phyloP scores from a whole-genome alignment of 345 rosid species.

The Syzygium grande region DNA sequence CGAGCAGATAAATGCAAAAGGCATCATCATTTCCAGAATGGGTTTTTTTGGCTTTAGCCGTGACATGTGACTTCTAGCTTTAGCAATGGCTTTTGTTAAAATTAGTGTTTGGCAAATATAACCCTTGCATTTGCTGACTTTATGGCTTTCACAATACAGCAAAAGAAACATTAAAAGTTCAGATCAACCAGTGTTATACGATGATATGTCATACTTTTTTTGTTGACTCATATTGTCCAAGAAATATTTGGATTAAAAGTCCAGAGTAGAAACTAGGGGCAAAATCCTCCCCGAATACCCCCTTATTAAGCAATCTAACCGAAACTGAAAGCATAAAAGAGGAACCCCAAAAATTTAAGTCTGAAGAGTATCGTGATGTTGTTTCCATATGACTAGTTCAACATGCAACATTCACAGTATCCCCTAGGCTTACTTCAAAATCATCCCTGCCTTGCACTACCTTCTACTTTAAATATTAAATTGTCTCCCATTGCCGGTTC shows the following conservation, averaged over 20 bases:
- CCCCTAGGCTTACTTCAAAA: background rate
- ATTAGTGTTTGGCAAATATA: background rate
- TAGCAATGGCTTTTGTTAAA: background rate
- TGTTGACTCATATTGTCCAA: background rate
- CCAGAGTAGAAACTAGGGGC: background rate
- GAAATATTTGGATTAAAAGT: background rate
- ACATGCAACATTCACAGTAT: background rate
- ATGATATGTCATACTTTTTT: background rate
- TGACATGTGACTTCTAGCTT: background rate
- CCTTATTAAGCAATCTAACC: background rate
- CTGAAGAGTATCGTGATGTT: background rate
- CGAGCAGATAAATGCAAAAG: background rate
- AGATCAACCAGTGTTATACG: background rate
- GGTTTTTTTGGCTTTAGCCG: background rate
- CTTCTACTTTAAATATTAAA: background rate
- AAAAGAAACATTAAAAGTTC: background rate
- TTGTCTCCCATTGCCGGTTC: background rate
- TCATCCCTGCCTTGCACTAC: background rate
- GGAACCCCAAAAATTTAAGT: background rate
- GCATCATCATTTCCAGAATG: background rate
- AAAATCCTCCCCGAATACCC: background rate
- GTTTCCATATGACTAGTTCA: background rate
- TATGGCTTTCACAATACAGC: background rate
- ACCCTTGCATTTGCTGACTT: background rate
- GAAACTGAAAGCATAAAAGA: background rate